phyloP scores from a whole-genome alignment of 495 filamentous ascomycete genomes.

The Penicillium ochrochloron region DNA sequence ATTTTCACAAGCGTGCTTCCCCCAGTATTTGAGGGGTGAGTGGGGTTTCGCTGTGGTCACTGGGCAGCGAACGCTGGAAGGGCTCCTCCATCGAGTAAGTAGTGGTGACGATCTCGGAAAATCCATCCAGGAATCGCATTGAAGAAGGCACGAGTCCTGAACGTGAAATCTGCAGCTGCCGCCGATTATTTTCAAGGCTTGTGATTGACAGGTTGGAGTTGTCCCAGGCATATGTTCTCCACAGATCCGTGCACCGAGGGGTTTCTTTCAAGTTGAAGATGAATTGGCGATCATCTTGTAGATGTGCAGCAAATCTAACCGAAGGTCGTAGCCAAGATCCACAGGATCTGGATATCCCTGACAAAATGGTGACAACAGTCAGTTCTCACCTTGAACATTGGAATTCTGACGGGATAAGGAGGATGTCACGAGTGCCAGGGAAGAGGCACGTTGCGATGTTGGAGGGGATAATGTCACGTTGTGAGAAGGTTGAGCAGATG shows the following conservation, averaged over 20 bases:
- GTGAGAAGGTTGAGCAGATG: background rate
- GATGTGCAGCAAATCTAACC: background rate
- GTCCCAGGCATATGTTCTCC: background rate
- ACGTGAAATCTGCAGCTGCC: constrained; percentile 4
- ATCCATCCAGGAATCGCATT: background rate
- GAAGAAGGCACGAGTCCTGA: constrained; percentile 1
- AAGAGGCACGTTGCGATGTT: no score
- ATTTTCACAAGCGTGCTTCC: constrained; percentile 13
- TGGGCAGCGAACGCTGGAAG: constrained; percentile 12
- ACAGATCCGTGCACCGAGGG: background rate
- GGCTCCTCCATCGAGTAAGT: constrained; percentile 15
- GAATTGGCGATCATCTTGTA: background rate
- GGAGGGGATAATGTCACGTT: no score
- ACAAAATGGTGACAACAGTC: background rate
- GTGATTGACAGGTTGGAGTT: background rate
- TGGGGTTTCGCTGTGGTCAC: constrained; percentile 1
- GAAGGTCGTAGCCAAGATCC: background rate
- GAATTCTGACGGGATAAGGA: background rate
- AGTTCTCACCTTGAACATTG: background rate
- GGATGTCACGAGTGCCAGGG: background rate
- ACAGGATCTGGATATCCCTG: background rate
- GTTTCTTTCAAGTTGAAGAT: background rate
- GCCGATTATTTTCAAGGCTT: background rate
- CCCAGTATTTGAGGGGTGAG: constrained; percentile 13
- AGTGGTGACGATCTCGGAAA: constrained; percentile 13